phyloP scores from a whole-genome alignment of 2,329 filamentous ascomycete genomes.

The Colletotrichum plurivorum region DNA sequence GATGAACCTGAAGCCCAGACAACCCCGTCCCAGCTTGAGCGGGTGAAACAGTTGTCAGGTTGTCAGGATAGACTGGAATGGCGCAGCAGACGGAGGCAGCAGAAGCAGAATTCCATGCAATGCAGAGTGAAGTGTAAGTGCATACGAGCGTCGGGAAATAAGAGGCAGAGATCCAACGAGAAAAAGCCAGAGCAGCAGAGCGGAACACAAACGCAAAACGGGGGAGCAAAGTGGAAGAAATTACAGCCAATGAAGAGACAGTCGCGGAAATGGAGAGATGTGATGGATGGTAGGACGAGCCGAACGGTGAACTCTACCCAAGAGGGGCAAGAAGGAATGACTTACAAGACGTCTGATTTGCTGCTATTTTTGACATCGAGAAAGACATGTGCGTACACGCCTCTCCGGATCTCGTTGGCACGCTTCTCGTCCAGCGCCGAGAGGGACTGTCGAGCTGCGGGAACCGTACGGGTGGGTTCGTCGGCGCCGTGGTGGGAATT shows the following conservation, averaged over 20 bases:
- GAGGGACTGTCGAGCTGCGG: constrained; percentile 38
- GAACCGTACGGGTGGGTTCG: constrained; percentile 15
- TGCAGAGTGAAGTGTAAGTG: constrained; percentile 15
- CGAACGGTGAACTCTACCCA: background rate
- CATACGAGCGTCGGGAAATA: constrained; percentile 11
- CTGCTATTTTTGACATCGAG: constrained; percentile 42
- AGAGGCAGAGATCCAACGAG: background rate
- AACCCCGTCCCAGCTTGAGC: constrained; percentile 10
- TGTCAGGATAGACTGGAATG: constrained; percentile 11
- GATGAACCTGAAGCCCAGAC: constrained; percentile 32
- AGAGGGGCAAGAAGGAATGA: constrained; percentile 26
- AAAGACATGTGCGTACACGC: constrained; percentile 39
- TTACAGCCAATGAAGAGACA: too few relatives aligned
- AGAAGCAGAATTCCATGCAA: background rate
- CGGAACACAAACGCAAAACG: too few relatives aligned
- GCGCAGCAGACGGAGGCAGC: constrained; percentile 6
- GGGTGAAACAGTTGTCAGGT: constrained; percentile 15
- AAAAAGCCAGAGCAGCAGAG: too few relatives aligned
- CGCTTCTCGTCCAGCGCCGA: constrained; percentile 42
- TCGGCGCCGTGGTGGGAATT: background rate
- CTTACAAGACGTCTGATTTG: constrained; percentile 45
- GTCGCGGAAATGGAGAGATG: background rate
- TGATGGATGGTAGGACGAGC: background rate
- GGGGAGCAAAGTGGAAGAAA: too few relatives aligned
- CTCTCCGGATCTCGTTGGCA: constrained; percentile 40